Evolutionary conservation across 306 rosid genomes (phyloP).

Genomic region (Rubus idaeus): DNA sequence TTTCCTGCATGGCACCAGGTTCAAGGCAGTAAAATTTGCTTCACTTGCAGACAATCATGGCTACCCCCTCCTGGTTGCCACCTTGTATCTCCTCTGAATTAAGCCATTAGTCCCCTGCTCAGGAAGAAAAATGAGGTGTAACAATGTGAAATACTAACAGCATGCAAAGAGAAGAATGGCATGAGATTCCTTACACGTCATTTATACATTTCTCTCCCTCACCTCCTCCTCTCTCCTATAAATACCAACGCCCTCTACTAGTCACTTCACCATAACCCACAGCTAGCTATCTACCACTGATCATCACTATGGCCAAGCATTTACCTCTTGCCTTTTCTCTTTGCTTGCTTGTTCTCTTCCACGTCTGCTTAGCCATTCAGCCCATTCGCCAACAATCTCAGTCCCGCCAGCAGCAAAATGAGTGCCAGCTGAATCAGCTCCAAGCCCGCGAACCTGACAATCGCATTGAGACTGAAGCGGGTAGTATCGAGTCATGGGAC

Average conservation of each 20-base stretch:
- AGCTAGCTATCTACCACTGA: neutral
- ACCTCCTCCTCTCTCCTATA: conserved; percentile 4
- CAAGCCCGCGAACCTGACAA: conserved; percentile 42
- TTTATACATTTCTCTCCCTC: neutral
- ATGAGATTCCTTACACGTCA: neutral
- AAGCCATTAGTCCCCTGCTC: conserved; percentile 13
- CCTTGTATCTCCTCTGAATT: neutral
- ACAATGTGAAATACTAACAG: neutral
- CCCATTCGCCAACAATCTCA: neutral
- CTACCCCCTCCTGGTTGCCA: neutral
- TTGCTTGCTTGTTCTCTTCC: conserved; percentile 37
- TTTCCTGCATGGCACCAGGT: neutral
- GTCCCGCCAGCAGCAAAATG: neutral
- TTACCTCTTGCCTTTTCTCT: conserved; percentile 38
- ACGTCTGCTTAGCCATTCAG: conserved; percentile 32
- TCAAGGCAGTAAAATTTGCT: neutral
- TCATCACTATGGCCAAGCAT: conserved; percentile 39
- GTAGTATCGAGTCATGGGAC: conserved; percentile 52
- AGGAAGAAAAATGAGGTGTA: conserved; percentile 19
- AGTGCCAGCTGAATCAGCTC: conserved; percentile 37
- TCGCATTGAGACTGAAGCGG: conserved; percentile 42
- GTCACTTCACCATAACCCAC: conserved; percentile 13
- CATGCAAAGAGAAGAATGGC: conserved; percentile 34
- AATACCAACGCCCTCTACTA: conserved; percentile 16
- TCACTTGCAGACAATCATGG: neutral